Conservation (phyloP, 2,329 filamentous ascomycete genomes). For the Colletotrichum theobromicola region DNA sequence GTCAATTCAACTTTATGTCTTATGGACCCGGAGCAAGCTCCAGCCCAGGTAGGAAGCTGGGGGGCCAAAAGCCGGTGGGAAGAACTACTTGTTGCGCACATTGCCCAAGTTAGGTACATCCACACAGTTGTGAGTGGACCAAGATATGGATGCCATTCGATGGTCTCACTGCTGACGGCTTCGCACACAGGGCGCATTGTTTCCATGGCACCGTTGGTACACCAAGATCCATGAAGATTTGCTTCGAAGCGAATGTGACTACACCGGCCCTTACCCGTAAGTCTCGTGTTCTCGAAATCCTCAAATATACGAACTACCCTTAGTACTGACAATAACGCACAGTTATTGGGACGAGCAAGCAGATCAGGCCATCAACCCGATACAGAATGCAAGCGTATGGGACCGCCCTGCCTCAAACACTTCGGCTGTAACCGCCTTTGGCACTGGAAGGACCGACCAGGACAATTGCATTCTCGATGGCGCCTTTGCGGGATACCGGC, state of each 20-base stretch:
- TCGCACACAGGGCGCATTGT: neutral
- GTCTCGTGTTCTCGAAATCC: constrained; percentile 25
- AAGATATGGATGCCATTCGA: neutral
- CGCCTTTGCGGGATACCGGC: constrained; percentile 22
- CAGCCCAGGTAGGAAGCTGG: neutral
- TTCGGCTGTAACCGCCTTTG: neutral
- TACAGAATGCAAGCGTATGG: neutral
- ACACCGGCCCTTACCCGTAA: constrained; percentile 35
- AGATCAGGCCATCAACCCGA: neutral
- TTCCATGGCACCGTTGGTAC: constrained; percentile 35
- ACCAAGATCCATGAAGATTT: constrained; percentile 34
- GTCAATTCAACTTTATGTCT: neutral
- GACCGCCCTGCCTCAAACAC: neutral
- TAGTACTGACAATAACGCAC: neutral
- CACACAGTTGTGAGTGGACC: neutral
- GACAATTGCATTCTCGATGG: constrained; percentile 25
- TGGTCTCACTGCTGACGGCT: neutral
- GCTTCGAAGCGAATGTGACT: constrained; percentile 35
- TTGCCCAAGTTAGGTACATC: neutral
- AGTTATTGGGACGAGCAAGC: neutral
- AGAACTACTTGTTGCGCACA: neutral
- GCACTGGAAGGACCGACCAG: neutral
- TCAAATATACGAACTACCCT: fast-evolving
- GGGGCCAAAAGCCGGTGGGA: neutral
- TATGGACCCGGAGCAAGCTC: neutral